Conservation (phyloP, 2,329 filamentous ascomycete species). For the Dothideomycetes sp. region DNA sequence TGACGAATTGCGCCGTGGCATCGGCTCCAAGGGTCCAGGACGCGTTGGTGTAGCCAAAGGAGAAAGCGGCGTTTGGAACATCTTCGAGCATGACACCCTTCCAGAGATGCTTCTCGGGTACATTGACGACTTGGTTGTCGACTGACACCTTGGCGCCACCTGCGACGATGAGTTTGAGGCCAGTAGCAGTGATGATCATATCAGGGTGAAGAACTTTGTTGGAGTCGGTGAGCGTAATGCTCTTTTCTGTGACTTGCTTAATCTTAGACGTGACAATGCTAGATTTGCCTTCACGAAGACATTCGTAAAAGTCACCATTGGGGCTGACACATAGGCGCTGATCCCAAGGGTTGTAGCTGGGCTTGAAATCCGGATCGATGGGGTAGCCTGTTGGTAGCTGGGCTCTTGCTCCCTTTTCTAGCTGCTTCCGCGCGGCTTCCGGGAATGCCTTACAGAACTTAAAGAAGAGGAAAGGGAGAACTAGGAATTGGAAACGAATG, state of each 20-base stretch:
- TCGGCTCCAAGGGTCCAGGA: slow-evolving; percentile 55
- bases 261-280: slow-evolving; percentile 46
- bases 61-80: slow-evolving; percentile 48
- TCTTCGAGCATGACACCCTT: slow-evolving; percentile 50
- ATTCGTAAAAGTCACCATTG: slow-evolving; percentile 47
- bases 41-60: slow-evolving; percentile 49
- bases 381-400: slow-evolving; percentile 36
- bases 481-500: slow-evolving; percentile 25
- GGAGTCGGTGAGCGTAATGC: slow-evolving; percentile 36
- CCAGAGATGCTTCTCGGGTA: slow-evolving; percentile 47
- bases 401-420: slow-evolving; percentile 33
- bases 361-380: slow-evolving; percentile 35
- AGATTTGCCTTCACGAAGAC: slow-evolving; percentile 39
- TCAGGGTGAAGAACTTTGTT: slow-evolving; percentile 42
- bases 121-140: slow-evolving; percentile 36
- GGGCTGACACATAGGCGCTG: slow-evolving; percentile 66
- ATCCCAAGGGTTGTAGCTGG: slow-evolving; percentile 45
- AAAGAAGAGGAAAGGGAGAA: slow-evolving; percentile 22
- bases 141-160: slow-evolving; percentile 41
- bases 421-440: slow-evolving; percentile 15
- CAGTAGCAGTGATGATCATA: slow-evolving; percentile 55
- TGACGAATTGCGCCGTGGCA: slow-evolving; percentile 37
- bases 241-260: slow-evolving; percentile 35
- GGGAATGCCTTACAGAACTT: slow-evolving; percentile 23
- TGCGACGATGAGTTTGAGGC: slow-evolving; percentile 45